Evolutionary conservation across 2,329 filamentous ascomycete genomes (phyloP).

Genomic region (Tolypocladium paradoxum): DNA sequence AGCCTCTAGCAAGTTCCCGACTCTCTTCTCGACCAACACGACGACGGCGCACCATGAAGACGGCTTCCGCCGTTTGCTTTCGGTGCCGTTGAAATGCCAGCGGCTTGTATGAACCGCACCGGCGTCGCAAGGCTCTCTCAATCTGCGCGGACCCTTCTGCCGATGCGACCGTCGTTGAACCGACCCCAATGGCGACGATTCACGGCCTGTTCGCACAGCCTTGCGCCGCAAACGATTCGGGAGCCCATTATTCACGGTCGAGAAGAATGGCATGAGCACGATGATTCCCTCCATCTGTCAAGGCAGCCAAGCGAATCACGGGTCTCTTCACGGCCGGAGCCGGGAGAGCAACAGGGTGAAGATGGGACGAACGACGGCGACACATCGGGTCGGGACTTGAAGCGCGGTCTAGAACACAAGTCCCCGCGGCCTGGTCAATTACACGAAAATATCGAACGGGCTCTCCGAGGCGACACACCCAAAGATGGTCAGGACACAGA

Average conservation of each 20-base stretch:
- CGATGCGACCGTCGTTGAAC: neutral
- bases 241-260: neutral
- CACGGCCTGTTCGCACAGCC: neutral
- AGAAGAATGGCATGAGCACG: neutral
- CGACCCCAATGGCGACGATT: neutral
- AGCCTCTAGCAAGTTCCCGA: neutral
- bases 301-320: neutral
- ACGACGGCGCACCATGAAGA: neutral
- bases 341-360: neutral
- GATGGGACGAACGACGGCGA: neutral
- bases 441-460: neutral
- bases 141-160: conserved; percentile 1
- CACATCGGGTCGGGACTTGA: neutral
- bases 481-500: neutral
- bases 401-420: neutral
- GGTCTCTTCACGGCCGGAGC: neutral
- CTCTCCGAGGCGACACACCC: neutral
- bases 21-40: neutral
- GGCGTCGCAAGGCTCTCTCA: conserved; percentile 12
- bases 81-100: conserved; percentile 9
- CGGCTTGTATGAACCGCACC: conserved; percentile 13
- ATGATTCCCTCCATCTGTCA: neutral
- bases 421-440: neutral
- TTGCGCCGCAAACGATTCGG: neutral
- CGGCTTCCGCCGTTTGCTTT: neutral